Conservation (phyloP, 2,329 filamentous ascomycete species). For the Corniculantispora saksenae region DNA sequence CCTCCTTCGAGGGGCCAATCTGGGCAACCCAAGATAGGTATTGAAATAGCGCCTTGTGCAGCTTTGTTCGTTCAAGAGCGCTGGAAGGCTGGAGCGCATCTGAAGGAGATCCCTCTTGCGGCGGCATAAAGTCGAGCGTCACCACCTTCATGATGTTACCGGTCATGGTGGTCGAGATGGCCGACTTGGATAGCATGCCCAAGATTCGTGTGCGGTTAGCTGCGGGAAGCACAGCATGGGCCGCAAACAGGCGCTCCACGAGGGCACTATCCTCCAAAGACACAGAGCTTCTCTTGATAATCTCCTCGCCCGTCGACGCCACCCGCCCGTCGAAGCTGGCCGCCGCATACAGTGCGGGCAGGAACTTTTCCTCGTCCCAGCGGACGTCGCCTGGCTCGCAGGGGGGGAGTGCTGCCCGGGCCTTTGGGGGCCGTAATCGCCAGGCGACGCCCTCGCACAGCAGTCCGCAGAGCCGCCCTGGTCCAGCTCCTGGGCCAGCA, state of each 20-base stretch:
- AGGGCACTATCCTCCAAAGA: slow-evolving; percentile 69
- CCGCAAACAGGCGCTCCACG: slow-evolving; percentile 66
- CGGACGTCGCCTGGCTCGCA: slow-evolving; percentile 9
- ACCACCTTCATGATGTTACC: slow-evolving; percentile 69
- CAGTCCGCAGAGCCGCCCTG: slow-evolving; percentile 12
- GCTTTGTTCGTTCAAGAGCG: slow-evolving; percentile 74
- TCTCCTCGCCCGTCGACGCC: slow-evolving; percentile 82
- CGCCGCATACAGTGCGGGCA: slow-evolving; percentile 81
- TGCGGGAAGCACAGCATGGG: slow-evolving; percentile 73
- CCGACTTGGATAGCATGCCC: slow-evolving; percentile 73
- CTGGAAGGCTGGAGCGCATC: slow-evolving; percentile 41
- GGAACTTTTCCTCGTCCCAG: slow-evolving; percentile 73
- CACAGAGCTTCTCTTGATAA: slow-evolving; percentile 76
- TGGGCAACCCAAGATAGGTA: slow-evolving; percentile 87
- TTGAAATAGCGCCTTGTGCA: slow-evolving; percentile 79
- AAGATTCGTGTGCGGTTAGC: slow-evolving; percentile 79
- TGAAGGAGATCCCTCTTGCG: slow-evolving; percentile 13
- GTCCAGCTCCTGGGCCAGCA: background rate
- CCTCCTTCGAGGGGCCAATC: slow-evolving; percentile 59
- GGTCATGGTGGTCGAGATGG: slow-evolving; percentile 68
- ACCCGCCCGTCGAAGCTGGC: slow-evolving; percentile 81
- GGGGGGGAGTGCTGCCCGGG: background rate
- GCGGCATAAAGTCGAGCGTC: slow-evolving; percentile 59
- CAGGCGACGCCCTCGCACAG: slow-evolving; percentile 4
- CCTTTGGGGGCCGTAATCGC: slow-evolving; percentile 6